phyloP scores from a whole-genome alignment of 305 asterid species.

The Fraxinus sp. region DNA sequence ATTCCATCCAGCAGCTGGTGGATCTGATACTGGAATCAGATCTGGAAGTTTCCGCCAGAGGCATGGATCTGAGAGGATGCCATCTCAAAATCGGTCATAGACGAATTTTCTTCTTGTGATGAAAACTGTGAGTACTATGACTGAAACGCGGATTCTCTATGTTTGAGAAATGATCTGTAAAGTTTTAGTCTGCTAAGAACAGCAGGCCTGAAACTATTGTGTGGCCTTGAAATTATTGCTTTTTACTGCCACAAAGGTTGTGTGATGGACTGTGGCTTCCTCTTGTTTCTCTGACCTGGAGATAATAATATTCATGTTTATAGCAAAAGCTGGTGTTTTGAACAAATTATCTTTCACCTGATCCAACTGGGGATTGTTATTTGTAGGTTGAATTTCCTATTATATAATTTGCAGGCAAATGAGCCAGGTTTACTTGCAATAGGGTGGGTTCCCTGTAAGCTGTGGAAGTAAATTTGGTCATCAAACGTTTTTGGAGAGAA shows the following conservation, averaged over 20 bases:
- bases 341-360: background rate
- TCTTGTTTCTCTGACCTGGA: background rate
- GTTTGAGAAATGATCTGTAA: conserved; percentile 47
- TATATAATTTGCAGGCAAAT: background rate
- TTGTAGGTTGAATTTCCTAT: background rate
- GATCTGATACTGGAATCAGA: conserved; percentile 42
- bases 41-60: conserved; percentile 50
- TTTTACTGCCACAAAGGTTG: conserved; percentile 15
- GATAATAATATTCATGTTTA: background rate
- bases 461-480: background rate
- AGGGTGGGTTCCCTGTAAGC: background rate
- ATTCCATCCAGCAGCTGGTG: background rate
- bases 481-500: background rate
- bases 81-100: conserved; percentile 69
- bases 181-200: conserved; percentile 26
- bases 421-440: background rate
- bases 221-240: conserved; percentile 34
- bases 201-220: conserved; percentile 31
- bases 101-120: conserved; percentile 25
- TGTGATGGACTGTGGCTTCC: conserved; percentile 32
- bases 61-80: conserved; percentile 67
- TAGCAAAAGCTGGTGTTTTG: background rate
- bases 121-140: conserved; percentile 40
- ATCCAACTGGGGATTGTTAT: background rate
- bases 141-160: conserved; percentile 32